Conservation (phyloP, 768 basidiomycete species). For the Lentinula raphanica region DNA sequence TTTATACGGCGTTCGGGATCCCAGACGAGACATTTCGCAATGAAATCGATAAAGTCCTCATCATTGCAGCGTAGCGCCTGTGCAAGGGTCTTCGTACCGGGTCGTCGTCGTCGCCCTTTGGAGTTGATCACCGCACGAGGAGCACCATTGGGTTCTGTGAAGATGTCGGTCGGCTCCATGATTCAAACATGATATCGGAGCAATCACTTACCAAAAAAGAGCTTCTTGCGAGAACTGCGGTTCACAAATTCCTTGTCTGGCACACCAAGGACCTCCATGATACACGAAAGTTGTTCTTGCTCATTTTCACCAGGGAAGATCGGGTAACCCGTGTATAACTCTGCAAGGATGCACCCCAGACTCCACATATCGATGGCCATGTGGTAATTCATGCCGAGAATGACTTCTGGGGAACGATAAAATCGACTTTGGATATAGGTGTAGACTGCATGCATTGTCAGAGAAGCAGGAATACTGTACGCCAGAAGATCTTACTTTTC, state of each 20-base stretch:
- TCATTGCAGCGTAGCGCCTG: conserved; percentile 91
- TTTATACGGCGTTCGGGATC: conserved; percentile 96
- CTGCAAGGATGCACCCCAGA: conserved; percentile 95
- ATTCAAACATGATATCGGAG: background rate
- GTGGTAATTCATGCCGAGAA: conserved; percentile 97
- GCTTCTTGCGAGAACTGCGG: conserved; percentile 85
- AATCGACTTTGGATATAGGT: conserved; percentile 99
- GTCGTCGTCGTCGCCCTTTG: conserved; percentile 88
- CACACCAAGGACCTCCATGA: conserved; percentile 97
- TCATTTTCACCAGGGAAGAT: conserved; percentile 99
- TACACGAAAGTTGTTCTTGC: conserved; percentile 95
- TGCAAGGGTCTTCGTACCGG: conserved; percentile 84
- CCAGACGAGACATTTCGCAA: conserved; percentile 95
- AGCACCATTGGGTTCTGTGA: conserved; percentile 82
- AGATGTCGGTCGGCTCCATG: conserved; percentile 7
- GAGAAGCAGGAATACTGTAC: background rate
- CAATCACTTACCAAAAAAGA: conserved; percentile 82
- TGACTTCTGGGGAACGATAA: conserved; percentile 99
- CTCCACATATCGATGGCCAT: conserved; percentile 99
- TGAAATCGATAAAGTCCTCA: conserved; percentile 94
- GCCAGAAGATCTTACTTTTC: conserved; percentile 66
- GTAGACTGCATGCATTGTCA: conserved; percentile 60
- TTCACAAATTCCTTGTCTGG: conserved; percentile 96
- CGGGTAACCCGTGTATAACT: conserved; percentile 94
- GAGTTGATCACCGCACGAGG: conserved; percentile 94